A percentile compares a stretch with the other conserved stretches of the same genome.
Evolutionary conservation across 768 basidiomycete genomes (phyloP).

Genomic region (Trametes coccinea): DNA sequence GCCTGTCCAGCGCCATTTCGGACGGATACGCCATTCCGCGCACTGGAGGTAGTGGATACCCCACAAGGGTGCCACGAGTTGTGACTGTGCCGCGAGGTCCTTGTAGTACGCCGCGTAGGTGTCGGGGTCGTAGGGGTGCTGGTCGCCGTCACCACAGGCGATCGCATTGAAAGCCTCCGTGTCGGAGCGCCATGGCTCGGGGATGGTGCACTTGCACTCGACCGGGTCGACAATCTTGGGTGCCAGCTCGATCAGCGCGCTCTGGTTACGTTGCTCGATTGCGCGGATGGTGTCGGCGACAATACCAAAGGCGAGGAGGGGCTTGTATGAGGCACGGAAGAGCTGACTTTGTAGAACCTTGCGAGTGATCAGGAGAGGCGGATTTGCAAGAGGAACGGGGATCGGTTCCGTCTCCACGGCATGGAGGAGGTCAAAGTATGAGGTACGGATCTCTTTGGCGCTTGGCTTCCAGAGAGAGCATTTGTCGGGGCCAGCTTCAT

Average conservation of each 20-base stretch:
- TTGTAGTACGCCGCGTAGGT: conserved; percentile 8
- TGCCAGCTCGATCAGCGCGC: conserved; percentile 16
- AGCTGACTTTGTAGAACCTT: conserved; percentile 11
- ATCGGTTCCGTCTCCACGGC: conserved; percentile 13
- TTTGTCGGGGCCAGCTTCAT: conserved; percentile 24
- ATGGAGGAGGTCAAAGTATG: conserved; percentile 14
- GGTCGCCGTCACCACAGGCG: conserved; percentile 22
- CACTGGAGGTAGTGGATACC: conserved; percentile 18
- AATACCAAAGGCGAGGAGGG: conserved; percentile 1
- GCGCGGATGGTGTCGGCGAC: conserved; percentile 18
- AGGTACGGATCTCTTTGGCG: conserved; percentile 20
- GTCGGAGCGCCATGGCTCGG: conserved; percentile 5
- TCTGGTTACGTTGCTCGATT: conserved; percentile 16
- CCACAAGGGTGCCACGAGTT: conserved; percentile 20
- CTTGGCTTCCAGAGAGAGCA: conserved; percentile 31
- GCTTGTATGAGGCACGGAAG: conserved; percentile 19
- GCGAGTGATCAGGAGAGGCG: conserved; percentile 17
- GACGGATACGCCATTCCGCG: conserved; percentile 22
- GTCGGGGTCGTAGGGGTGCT: conserved; percentile 7
- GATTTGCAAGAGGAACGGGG: conserved; percentile 13
- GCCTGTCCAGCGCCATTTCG: conserved; percentile 23
- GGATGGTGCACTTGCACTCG: conserved; percentile 13
- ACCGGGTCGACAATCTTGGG: conserved; percentile 10
- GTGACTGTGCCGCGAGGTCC: not conserved
- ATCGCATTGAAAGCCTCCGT: conserved; percentile 18